A percentile compares a stretch with the other conserved stretches of the same genome.
phyloP scores from a whole-genome alignment of 257 asterid species.

The Solanum sitiens region DNA sequence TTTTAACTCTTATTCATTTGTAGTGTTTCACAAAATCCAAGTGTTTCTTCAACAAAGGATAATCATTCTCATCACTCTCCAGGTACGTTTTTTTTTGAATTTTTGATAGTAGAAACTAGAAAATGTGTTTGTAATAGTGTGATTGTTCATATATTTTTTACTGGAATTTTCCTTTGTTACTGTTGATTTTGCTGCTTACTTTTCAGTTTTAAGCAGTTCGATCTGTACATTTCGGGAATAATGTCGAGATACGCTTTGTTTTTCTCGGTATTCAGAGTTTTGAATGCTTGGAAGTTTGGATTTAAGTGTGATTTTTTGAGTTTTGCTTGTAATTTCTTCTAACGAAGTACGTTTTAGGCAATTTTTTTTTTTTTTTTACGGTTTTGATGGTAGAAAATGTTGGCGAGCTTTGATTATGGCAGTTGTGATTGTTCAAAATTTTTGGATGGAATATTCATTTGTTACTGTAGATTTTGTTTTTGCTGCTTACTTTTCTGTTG shows the following conservation, averaged over 20 bases:
- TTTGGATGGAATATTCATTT: background rate
- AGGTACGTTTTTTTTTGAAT: background rate
- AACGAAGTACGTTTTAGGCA: background rate
- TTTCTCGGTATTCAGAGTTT: background rate
- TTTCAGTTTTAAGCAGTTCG: background rate
- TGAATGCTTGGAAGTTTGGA: background rate
- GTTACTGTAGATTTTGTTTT: background rate
- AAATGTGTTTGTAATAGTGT: background rate
- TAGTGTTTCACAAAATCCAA: background rate
- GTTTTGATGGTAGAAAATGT: background rate
- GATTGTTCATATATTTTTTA: background rate
- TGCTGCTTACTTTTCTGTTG: background rate
- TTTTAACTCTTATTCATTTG: background rate
- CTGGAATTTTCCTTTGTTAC: background rate
- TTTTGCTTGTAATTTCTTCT: background rate
- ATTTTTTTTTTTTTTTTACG: background rate
- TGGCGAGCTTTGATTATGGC: background rate
- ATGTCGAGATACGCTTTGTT: background rate
- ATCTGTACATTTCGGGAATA: constrained; percentile 8
- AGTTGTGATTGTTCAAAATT: background rate
- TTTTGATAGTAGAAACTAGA: background rate
- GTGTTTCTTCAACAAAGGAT: background rate
- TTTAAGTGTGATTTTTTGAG: background rate
- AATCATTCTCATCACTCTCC: background rate
- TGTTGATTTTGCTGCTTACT: background rate